Evolutionary conservation across 208 protist genomes (phyloP), one percentile per base, ranked within the genome.

Genomic region (Leishmania lainsoni): DNA sequence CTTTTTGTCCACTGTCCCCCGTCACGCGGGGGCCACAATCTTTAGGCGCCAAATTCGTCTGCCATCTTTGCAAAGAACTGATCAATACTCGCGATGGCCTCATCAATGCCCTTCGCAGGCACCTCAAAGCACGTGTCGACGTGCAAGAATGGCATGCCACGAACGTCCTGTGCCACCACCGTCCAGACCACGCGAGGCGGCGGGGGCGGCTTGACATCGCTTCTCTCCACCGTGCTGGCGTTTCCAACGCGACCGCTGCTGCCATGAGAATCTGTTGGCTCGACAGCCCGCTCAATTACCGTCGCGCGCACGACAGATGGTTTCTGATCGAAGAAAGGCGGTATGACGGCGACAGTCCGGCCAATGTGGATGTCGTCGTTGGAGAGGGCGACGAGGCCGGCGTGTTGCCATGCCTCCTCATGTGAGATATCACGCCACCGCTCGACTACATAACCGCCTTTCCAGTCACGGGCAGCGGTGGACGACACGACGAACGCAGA

Each of bases 231-330:
- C 59, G 70, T 26, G 22, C n/a, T 22, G 42, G 17, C 12, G 14
- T 52, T 73, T 2, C 17, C 69, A 52, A 20, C 22, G 22, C 69
- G 42, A 22, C 69, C 42, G 42, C 69, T 71, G 66, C 66, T 48
- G 32, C n/a, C 17, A 65, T 52, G 75, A 20, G 61, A 4, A 16
- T 79, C 75, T 12, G 65, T 69, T 39, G 74, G 63, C 58, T 79
- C 59, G 26, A 78, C 63, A 0, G 81, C 68, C 12, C 81, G 81
- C 58, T 97, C 90, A 58, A 95, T 87, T 26, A 97, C 76, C 42
- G 89, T 89, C 14, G 90, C 93, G 17, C 87, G 78, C 71, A 94
- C 89, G 32, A 95, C 87, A 12, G 91, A 91, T 20, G 93, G 93
- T 49, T 86, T 76, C 63, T 95, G 87, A 26, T 83, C 17, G 69